Evolutionary conservation across 164 flowering plant genomes (phyloP), one percentile per base, ranked within the genome.

Genomic region (Vitis amurensis): DNA sequence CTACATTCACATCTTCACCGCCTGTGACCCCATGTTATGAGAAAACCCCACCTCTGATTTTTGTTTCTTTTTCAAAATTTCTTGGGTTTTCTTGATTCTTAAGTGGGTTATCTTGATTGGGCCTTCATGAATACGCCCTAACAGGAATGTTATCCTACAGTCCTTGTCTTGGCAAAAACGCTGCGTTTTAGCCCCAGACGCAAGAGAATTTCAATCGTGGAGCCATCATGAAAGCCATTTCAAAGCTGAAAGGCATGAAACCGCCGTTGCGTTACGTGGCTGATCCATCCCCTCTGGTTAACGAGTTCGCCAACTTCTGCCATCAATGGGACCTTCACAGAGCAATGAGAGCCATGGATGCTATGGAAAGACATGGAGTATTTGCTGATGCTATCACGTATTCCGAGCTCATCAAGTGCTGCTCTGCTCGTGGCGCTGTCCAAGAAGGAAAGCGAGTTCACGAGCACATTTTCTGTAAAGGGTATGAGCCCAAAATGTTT

Each of bases 341-440:
- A 56, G 91, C 98, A 59, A 82, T 93, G 71, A 55, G 63, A 16
- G 81, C 88, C 60, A 74, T 93, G 88, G 76, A 76, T 15, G 68
- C 73, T 50, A 80, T 93, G 86, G 81, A 89, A 58, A 78, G 71
- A 1, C 79, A 76, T 47, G 73, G 84, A 4, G 11, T 89, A 49
- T 73, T 68, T 67, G 94, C 97, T 0, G 90, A 91, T 53, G 59
- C 86, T 10, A 56, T 86, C 70, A 78, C 91, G 29, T 89, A 93
- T 75, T 79, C 91, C 2, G 84, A 87, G 78, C 91, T 91, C 67
- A 79, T 91, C 79, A 88, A 91, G 77, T 87, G 92, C 75, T 89
- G 97, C 68, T 12, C 88, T 44, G 72, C 89, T 50, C 79, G 68
- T 1, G 58, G 81, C 2, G 88, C 93, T 1, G 55, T 89, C 31